Percentiles rank a stretch among this genome's conserved stretches.
Evolutionary conservation across 176 grass and related monocot species (phyloP).

Genomic region (Miscanthus lutarioriparius): DNA sequence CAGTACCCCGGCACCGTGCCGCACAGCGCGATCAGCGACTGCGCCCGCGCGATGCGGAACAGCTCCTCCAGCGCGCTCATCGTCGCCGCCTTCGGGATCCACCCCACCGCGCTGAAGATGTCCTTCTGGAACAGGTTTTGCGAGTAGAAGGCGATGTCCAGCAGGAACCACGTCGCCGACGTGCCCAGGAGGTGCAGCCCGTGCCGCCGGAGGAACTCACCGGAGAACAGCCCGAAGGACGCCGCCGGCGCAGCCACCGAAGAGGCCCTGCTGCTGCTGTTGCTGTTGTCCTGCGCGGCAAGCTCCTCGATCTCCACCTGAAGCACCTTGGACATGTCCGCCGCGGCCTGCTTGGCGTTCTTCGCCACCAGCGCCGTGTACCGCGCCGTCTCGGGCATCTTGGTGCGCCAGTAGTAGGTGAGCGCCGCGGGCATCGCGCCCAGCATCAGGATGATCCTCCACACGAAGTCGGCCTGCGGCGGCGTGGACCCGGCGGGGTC

Average conservation of each 20-base stretch:
- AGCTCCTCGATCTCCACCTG: conserved; percentile 47
- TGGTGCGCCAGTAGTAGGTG: conserved; percentile 78
- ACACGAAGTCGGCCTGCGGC: conserved; percentile 57
- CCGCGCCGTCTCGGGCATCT: conserved; percentile 86
- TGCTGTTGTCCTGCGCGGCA: not conserved
- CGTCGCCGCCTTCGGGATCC: conserved; percentile 63
- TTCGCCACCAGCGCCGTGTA: conserved; percentile 72
- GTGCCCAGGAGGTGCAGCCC: conserved; percentile 68
- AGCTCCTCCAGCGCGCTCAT: conserved; percentile 74
- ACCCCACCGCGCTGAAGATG: conserved; percentile 75
- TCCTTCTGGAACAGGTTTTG: conserved; percentile 97
- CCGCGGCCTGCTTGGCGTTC: conserved; percentile 68
- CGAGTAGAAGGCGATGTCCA: conserved; percentile 86
- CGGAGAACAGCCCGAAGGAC: conserved; percentile 62
- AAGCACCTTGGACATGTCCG: conserved; percentile 72
- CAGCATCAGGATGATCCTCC: conserved; percentile 74
- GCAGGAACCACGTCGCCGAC: conserved; percentile 54
- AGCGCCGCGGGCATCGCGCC: conserved; percentile 56
- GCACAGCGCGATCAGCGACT: conserved; percentile 79
- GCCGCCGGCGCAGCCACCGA: not conserved
- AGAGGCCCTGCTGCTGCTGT: too few species aligned
- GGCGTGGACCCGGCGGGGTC: conserved; percentile 50
- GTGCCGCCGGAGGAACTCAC: conserved; percentile 44
- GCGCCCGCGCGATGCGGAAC: conserved; percentile 61
- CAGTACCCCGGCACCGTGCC: conserved; percentile 82